Evolutionary conservation across 177 flowering plant species (phyloP).

Genomic region (Vitis hybrid): DNA sequence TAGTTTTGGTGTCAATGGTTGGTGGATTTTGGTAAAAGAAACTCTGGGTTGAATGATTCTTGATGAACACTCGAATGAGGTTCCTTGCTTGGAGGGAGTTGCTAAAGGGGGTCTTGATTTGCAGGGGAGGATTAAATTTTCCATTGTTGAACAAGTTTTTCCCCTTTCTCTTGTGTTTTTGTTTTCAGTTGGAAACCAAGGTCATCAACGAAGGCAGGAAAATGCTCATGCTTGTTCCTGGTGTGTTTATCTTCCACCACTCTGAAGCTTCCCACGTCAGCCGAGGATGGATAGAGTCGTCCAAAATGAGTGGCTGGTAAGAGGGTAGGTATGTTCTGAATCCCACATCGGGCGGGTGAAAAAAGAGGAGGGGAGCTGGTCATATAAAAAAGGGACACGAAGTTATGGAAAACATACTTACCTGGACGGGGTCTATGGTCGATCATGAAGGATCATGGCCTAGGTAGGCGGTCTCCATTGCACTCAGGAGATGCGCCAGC

Average conservation of each 20-base stretch:
- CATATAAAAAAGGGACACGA: background rate
- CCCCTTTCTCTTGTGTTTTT: background rate
- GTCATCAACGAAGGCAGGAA: no score
- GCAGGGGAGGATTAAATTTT: conserved; percentile 32
- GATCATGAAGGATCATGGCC: conserved; percentile 23
- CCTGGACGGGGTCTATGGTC: conserved; percentile 20
- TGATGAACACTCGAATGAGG: conserved; percentile 24
- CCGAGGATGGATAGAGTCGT: no score
- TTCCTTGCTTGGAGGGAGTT: conserved; percentile 22
- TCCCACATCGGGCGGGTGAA: conserved; percentile 1
- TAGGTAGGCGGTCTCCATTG: conserved; percentile 18
- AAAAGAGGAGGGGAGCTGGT: background rate
- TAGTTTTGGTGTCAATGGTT: background rate
- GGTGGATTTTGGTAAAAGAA: conserved; percentile 22
- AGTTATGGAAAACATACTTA: background rate
- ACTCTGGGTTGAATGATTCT: conserved; percentile 21
- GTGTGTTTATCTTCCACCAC: no score
- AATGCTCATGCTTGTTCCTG: background rate
- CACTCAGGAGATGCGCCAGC: conserved; percentile 10
- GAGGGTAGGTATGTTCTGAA: background rate
- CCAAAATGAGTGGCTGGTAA: background rate
- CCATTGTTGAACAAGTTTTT: conserved; percentile 26
- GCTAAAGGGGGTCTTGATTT: conserved; percentile 31
- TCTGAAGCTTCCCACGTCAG: no score
- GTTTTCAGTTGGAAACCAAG: no score